These are phyloP conservation scores for Komagataella mondaviorum DNA, from an alignment of 805 yeast genomes.

Conservation along the genomic window DNA sequence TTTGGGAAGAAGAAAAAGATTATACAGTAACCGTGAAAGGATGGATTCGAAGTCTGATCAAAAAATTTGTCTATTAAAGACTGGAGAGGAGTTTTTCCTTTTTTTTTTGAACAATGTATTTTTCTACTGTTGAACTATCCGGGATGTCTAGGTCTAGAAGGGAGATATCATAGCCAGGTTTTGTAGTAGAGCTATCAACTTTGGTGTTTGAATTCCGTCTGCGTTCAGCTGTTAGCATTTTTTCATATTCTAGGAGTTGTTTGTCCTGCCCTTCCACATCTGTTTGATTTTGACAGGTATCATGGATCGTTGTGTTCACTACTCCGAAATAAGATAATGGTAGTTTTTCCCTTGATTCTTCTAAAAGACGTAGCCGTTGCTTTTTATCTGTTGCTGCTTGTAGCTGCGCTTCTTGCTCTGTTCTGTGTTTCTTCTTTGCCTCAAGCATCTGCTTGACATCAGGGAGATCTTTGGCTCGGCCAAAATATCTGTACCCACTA, in stretches of 20 bases:
- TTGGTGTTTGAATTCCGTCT: not conserved
- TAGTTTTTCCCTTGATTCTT: not conserved
- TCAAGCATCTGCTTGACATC: conserved; percentile 45
- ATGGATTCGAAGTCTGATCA: not conserved
- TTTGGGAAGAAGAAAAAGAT: conserved; percentile 62
- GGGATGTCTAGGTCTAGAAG: not conserved
- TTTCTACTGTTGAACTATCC: not conserved
- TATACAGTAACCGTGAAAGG: not conserved
- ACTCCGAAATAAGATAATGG: not conserved
- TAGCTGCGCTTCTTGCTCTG: conserved; percentile 7
- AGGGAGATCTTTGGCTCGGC: conserved; percentile 70
- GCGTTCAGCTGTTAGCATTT: conserved; percentile 1
- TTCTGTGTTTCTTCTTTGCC: conserved; percentile 15
- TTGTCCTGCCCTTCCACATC: not conserved
- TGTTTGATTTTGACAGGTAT: not conserved
- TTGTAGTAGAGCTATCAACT: not conserved
- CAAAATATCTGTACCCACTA: conserved; percentile 62
- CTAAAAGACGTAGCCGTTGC: conserved; percentile 8
- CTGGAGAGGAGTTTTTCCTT: not conserved
- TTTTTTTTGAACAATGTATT: not conserved
- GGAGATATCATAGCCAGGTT: not conserved
- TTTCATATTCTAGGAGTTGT: conserved; percentile 16
- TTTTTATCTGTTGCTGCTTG: conserved; percentile 9
- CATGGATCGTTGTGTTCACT: not conserved
- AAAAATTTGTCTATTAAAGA: not conserved